Evolutionary conservation across 768 basidiomycete species (phyloP).

Genomic region (Suillus cothurnatus): DNA sequence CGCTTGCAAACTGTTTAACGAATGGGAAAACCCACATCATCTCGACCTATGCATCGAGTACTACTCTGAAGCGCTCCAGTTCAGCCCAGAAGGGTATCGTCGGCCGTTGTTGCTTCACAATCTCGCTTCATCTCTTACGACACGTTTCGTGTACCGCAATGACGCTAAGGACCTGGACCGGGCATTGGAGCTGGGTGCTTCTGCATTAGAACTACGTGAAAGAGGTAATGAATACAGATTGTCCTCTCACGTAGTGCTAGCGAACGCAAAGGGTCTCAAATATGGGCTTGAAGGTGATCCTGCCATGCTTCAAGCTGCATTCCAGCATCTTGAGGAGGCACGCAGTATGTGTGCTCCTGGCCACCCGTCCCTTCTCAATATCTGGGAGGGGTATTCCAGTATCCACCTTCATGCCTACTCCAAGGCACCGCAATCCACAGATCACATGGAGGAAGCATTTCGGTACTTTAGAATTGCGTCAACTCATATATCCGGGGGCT

Average conservation of each 20-base stretch:
- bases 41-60: conserved; percentile 27
- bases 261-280: not conserved
- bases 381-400: conserved; percentile 26
- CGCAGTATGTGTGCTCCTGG: conserved; percentile 23
- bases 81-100: conserved; percentile 12
- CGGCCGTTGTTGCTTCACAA: conserved; percentile 12
- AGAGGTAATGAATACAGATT: conserved; percentile 21
- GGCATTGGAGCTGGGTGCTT: conserved; percentile 27
- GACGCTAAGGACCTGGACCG: conserved; percentile 24
- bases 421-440: conserved; percentile 18
- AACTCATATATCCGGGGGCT: conserved; percentile 15
- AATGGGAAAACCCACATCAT: conserved; percentile 22
- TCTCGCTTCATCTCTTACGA: conserved; percentile 20
- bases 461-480: conserved; percentile 27
- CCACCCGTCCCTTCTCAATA: conserved; percentile 22
- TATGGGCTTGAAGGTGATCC: conserved; percentile 9
- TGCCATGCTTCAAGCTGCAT: conserved; percentile 27
- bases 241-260: not conserved
- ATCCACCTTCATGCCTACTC: conserved; percentile 28
- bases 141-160: conserved; percentile 20
- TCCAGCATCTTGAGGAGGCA: conserved; percentile 27
- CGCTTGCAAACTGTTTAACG: conserved; percentile 29
- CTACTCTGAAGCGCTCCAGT: conserved; percentile 28
- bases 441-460: conserved; percentile 25
- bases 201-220: conserved; percentile 18